Evolutionary conservation across 108 stramenopile genomes (phyloP).

Genomic region (Ochromonas danica): DNA sequence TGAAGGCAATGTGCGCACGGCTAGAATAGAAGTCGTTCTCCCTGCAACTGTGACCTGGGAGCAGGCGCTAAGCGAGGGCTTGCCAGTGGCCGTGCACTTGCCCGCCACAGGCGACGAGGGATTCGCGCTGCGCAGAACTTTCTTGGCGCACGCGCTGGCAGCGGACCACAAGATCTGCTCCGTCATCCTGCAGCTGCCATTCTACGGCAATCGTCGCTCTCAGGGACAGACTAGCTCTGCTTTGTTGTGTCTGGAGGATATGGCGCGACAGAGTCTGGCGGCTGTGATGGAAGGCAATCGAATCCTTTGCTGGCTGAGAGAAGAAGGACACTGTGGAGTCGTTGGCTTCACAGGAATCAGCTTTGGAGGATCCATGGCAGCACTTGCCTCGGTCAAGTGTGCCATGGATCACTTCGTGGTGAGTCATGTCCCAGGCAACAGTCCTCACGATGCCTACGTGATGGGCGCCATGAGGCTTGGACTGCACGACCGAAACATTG

Average conservation of each 20-base stretch:
- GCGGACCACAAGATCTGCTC: neutral
- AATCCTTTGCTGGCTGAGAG: neutral
- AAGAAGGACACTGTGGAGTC: neutral
- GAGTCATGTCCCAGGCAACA: neutral
- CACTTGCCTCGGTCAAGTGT: neutral
- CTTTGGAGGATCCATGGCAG: neutral
- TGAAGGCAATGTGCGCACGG: no score
- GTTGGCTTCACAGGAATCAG: neutral
- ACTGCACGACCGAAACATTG: neutral
- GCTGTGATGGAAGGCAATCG: neutral
- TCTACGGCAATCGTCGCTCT: neutral
- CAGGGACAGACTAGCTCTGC: neutral
- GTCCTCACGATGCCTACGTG: neutral
- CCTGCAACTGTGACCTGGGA: no score
- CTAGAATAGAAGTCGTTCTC: no score
- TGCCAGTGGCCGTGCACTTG: no score
- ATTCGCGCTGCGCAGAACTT: neutral
- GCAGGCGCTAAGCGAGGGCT: no score
- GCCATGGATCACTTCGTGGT: neutral
- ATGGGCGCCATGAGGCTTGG: neutral
- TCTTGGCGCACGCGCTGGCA: neutral
- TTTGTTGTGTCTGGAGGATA: neutral
- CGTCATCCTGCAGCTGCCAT: neutral
- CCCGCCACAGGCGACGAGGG: slow-evolving; percentile 4
- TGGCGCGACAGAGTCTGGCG: neutral